These are phyloP conservation scores for Albugo laibachii DNA, from an alignment of 352 stramenopile genomes.

Conservation along the genomic window DNA sequence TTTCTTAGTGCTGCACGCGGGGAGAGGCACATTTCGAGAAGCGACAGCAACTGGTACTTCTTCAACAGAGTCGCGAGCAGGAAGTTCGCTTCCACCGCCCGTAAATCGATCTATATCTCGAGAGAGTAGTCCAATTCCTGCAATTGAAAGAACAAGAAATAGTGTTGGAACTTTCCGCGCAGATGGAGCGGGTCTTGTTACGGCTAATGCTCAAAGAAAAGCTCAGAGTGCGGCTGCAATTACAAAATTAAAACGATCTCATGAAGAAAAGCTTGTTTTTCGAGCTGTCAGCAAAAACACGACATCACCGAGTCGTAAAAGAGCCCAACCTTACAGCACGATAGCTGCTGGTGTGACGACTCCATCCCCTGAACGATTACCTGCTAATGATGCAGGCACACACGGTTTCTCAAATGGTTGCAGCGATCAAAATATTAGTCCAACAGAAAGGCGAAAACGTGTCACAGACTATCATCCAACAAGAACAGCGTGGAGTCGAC, in stretches of 20 bases:
- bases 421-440: too few species aligned
- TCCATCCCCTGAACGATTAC: too few species aligned
- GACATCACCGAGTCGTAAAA: not conserved
- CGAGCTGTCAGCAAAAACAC: conserved; percentile 7
- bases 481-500: too few species aligned
- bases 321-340: conserved; percentile 26
- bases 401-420: too few species aligned
- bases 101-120: not conserved
- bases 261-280: too few species aligned
- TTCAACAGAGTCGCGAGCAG: conserved; percentile 23
- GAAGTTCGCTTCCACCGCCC: conserved; percentile 29
- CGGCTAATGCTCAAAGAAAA: conserved; percentile 29
- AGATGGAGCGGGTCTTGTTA: not conserved
- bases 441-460: too few species aligned
- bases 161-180: not conserved
- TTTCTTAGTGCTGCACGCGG: conserved; percentile 1
- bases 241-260: conserved; percentile 27
- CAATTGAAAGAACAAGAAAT: not conserved
- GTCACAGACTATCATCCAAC: too few species aligned
- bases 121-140: not conserved
- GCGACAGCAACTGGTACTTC: conserved; percentile 17
- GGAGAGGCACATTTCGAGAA: conserved; percentile 56
- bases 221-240: conserved; percentile 56
- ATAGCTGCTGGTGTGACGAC: conserved; percentile 14
- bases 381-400: too few species aligned